Evolutionary conservation across 148 eudicot species (phyloP), one percentile per base, ranked within the genome.

Genomic region (Rhododendron kiyosumense): DNA sequence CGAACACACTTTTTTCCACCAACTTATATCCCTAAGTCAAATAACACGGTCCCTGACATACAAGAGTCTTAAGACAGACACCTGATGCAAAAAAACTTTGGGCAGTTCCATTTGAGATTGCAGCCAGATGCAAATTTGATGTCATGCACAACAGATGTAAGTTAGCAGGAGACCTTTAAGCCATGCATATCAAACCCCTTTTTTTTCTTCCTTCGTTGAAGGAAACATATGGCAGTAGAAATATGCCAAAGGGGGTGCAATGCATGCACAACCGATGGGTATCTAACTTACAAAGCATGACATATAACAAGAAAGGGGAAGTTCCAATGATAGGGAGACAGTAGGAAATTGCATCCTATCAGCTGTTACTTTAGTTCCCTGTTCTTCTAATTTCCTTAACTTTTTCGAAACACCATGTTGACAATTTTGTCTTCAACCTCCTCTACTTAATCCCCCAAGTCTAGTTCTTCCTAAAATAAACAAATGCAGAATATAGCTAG

Each of bases 221-320:
- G 32, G 24, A 80, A 80, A 80, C 22, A 79, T 14, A 28, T 1
- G 32, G 63, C 41, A 80, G 63, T 52, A 15, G 61, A 30, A 80
- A 80, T 32, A 51, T 51, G 12, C 61, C 83, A 80, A 80, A 80
- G 41, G 43, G 82, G 63, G 83, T 51, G 83, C 41, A 80, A 30
- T 51, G 65, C 41, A 80, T 51, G 65, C 43, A 51, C 83, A 51
- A 51, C 24, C 18, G 38, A 80, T 13, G 2, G 18, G 24, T 79
- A 79, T 48, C 59, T 48, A 26, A 48, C 65, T 80, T 80, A 36
- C 41, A 32, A 49, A 14, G 26, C 9, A 34, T 80, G 12, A 49
- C n/a, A 80, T 49, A 22, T 54, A 36, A 34, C 48, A 18, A 81
- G 15, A 57, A 81, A 54, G 36, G 7, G 67, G 83, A 34, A 78